Evolutionary conservation across 306 rosid genomes (phyloP).

Genomic region (Acmispon strigosus): DNA sequence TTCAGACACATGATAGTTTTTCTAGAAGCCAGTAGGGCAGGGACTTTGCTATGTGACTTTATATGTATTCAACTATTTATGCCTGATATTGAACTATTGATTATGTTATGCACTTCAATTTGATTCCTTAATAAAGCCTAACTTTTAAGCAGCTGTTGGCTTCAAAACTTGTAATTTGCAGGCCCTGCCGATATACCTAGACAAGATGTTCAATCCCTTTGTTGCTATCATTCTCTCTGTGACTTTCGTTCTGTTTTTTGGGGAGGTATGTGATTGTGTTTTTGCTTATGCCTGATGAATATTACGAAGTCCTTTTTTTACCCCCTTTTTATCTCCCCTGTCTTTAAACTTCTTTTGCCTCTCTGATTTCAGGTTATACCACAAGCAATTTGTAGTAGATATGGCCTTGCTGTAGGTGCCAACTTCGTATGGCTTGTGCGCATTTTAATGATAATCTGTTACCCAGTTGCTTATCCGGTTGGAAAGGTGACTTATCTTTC

Average conservation of each 20-base stretch:
- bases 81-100: background rate
- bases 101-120: background rate
- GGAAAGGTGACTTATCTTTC: constrained; percentile 63
- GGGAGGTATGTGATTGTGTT: constrained; percentile 53
- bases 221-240: constrained; percentile 89
- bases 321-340: background rate
- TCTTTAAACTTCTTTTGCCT: background rate
- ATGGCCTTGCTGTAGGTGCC: constrained; percentile 94
- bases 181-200: constrained; percentile 95
- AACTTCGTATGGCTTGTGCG: constrained; percentile 75
- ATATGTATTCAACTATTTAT: background rate
- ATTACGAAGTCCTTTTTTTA: background rate
- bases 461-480: constrained; percentile 85
- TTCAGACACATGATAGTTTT: background rate
- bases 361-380: constrained; percentile 74
- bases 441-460: constrained; percentile 77
- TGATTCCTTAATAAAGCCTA: constrained; percentile 5
- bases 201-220: constrained; percentile 81
- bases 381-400: constrained; percentile 89
- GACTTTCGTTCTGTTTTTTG: constrained; percentile 78
- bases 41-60: background rate
- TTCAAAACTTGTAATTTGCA: constrained; percentile 40
- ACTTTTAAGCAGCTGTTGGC: constrained; percentile 15
- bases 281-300: constrained; percentile 9
- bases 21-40: background rate